Evolutionary conservation across 208 protist genomes (phyloP), one percentile per base, ranked within the genome.

Genomic region (Acanthamoeba divionensis): DNA sequence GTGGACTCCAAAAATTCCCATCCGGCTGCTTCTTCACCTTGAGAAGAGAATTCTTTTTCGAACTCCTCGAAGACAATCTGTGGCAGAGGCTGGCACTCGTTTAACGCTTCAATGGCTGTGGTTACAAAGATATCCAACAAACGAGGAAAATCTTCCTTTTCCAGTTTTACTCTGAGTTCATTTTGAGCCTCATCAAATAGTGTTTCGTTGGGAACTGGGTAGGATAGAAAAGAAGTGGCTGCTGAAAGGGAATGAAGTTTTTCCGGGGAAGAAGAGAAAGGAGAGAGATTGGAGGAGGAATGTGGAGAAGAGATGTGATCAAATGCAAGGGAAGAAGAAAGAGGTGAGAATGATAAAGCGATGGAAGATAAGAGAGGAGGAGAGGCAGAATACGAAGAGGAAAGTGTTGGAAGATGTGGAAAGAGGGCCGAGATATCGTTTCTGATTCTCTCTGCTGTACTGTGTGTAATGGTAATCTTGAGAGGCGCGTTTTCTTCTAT

Each of bases 1-100:
- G 33, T 75, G 66, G 66, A n/a, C 66, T 75, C 66, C 1, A 75
- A 45, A 18, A 75, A 75, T 13, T 75, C 24, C 66, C 66, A 75
- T 15, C 36, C 66, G 29, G 45, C 41, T 38, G 45, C 66, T 38
- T 75, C 66, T 18, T 15, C 41, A 6, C 10, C 66, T 38, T 48
- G 41, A 21, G 66, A 38, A 15, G 9, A 75, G 29, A 8, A 75
- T 24, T 75, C 66, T 8, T 26, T 21, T n/a, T 45, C 18, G 10
- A 75, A 75, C 29, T 41, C 66, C 15, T 75, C 66, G 18, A 75
- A 75, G 2, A 75, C 66, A 3, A 75, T 45, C 66, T 75, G 57
- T 4, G 66, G 66, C 7, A 75, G 66, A 0, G 66, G 66, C 9
- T 75, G 66, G 2, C 41, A 26, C n/a, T 48, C 1, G 13, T 75